Conservation (phyloP, 805 yeast species). For the Kazachstania africana region DNA sequence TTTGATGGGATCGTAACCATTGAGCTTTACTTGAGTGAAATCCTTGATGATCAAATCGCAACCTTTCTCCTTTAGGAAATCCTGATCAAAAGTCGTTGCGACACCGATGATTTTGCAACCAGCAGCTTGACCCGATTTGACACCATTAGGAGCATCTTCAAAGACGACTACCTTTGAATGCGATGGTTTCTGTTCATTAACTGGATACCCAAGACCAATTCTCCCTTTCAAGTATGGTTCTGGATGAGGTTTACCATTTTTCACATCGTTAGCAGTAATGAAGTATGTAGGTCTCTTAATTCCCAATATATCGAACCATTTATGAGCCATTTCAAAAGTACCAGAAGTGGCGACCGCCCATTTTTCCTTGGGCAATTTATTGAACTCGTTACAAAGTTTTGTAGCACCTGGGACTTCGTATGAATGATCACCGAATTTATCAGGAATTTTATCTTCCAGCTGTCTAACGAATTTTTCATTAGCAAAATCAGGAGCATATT, state of each 20-base stretch:
- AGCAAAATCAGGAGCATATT: conserved; percentile 67
- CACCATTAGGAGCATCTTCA: conserved; percentile 88
- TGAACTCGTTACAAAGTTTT: conserved; percentile 45
- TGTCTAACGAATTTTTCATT: conserved; percentile 48
- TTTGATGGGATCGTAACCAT: conserved; percentile 36
- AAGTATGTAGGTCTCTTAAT: conserved; percentile 57
- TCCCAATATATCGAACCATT: conserved; percentile 63
- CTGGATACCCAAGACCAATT: conserved; percentile 28
- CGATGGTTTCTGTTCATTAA: conserved; percentile 26
- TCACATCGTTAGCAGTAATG: conserved; percentile 73
- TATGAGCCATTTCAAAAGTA: conserved; percentile 61
- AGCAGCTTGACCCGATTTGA: conserved; percentile 70
- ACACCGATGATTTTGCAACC: conserved; percentile 77
- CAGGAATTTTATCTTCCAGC: conserved; percentile 60
- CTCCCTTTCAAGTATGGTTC: conserved; percentile 62
- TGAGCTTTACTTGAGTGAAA: conserved; percentile 48
- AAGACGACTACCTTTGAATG: conserved; percentile 47
- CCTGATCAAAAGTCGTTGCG: conserved; percentile 66
- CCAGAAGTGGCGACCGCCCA: conserved; percentile 91
- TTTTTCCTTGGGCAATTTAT: conserved; percentile 40
- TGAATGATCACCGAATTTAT: conserved; percentile 61
- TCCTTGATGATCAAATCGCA: conserved; percentile 75
- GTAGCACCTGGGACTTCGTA: conserved; percentile 68
- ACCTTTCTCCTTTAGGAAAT: conserved; percentile 59
- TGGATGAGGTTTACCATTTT: conserved; percentile 77